phyloP scores from a whole-genome alignment of 1,284 basidiomycete genomes.

The Grifola frondosa region DNA sequence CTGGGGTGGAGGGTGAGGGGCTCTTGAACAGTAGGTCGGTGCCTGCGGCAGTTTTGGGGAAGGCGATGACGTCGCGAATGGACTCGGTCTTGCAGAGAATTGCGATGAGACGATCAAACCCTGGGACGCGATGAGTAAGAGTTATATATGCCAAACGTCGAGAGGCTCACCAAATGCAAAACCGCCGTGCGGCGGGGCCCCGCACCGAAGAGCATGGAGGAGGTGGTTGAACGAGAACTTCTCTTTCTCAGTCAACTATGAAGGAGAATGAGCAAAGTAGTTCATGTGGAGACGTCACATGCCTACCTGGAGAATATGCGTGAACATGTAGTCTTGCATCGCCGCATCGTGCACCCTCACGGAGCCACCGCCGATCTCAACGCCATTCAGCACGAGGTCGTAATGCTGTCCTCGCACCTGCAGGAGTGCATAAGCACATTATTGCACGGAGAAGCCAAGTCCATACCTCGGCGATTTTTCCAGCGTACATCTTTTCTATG shows the following conservation, averaged over 20 bases:
- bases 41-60: constrained; percentile 86
- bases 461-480: constrained; percentile 65
- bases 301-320: constrained; percentile 72
- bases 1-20: constrained; percentile 61
- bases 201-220: constrained; percentile 80
- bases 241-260: constrained; percentile 72
- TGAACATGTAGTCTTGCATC: constrained; percentile 86
- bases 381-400: constrained; percentile 93
- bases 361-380: constrained; percentile 92
- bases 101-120: constrained; percentile 90
- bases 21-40: constrained; percentile 89
- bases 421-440: not conserved
- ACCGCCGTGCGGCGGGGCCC: constrained; percentile 95
- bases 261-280: not conserved
- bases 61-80: constrained; percentile 95
- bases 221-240: constrained; percentile 80
- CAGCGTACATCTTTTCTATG: constrained; percentile 69
- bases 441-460: constrained; percentile 3
- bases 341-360: constrained; percentile 88
- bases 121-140: constrained; percentile 39
- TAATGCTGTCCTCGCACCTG: constrained; percentile 95
- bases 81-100: constrained; percentile 83
- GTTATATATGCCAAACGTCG: constrained; percentile 4
- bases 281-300: not conserved
- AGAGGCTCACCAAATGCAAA: constrained; percentile 76